phyloP scores from a whole-genome alignment of 2,329 filamentous ascomycete species.

The Fusarium sp. region DNA sequence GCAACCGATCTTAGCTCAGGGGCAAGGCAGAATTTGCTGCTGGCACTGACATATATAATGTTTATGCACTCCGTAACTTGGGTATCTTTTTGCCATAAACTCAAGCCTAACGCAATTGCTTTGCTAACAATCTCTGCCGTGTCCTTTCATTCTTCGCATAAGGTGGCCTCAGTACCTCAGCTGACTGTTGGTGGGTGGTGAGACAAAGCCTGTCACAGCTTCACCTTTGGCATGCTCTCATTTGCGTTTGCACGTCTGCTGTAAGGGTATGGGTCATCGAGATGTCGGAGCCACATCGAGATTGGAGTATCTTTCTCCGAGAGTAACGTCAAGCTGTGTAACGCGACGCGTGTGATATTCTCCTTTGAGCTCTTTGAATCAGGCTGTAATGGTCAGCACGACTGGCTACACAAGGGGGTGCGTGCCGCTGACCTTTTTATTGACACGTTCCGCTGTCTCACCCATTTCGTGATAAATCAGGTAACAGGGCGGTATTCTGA shows the following conservation, averaged over 20 bases:
- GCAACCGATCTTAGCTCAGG: neutral
- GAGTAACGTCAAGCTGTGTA: neutral
- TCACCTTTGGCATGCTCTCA: neutral
- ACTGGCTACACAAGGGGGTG: neutral
- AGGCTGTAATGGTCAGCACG: neutral
- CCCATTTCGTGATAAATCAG: neutral
- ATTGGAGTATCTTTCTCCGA: neutral
- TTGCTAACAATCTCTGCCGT: too few relatives aligned
- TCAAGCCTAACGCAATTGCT: neutral
- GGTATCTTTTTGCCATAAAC: neutral
- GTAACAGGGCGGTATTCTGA: too few relatives aligned
- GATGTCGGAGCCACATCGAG: neutral
- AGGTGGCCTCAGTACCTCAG: neutral
- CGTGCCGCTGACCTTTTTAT: neutral
- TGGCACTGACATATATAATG: neutral
- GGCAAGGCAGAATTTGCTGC: neutral
- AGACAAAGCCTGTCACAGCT: neutral
- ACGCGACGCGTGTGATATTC: neutral
- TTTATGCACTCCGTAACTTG: too few relatives aligned
- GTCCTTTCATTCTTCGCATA: fast-evolving
- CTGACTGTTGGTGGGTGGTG: neutral
- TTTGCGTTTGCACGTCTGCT: neutral
- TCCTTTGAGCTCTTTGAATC: neutral
- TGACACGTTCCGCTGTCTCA: neutral
- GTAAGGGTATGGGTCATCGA: neutral